These are phyloP conservation scores for Deinandra increscens DNA, from an alignment of 129 eudicot genomes.

Conservation along the genomic window DNA sequence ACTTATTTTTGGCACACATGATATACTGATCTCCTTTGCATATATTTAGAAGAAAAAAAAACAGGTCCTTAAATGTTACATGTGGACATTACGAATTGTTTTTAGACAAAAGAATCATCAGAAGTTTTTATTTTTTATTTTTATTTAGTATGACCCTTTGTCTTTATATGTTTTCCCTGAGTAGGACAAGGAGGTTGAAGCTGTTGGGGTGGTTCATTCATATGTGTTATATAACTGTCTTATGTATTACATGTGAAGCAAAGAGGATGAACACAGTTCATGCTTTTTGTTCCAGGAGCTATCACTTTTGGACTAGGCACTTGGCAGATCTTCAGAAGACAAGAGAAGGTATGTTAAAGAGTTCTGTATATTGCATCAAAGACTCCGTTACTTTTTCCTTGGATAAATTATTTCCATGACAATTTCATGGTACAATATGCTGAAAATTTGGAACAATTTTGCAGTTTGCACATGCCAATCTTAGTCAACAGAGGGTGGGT, in stretches of 20 bases:
- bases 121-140: too few relatives aligned
- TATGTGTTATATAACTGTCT: not conserved
- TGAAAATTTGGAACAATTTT: constrained; percentile 24
- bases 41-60: too few relatives aligned
- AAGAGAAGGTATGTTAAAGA: constrained; percentile 60
- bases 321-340: constrained; percentile 86
- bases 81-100: too few relatives aligned
- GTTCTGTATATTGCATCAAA: not conserved
- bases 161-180: not conserved
- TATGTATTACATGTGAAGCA: not conserved
- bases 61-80: too few relatives aligned
- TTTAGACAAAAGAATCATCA: too few relatives aligned
- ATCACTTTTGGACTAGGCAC: constrained; percentile 86
- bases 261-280: constrained; percentile 73
- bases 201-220: constrained; percentile 63
- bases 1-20: not conserved
- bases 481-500: constrained; percentile 98
- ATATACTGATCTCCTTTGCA: too few relatives aligned
- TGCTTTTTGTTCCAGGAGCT: constrained; percentile 89
- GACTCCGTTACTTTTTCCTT: not conserved
- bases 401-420: not conserved
- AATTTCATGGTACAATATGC: not conserved
- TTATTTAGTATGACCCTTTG: not conserved
- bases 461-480: constrained; percentile 72
- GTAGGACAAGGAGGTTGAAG: constrained; percentile 90